Conservation (phyloP, 208 protist genomes). For the Leishmania lainsoni region DNA sequence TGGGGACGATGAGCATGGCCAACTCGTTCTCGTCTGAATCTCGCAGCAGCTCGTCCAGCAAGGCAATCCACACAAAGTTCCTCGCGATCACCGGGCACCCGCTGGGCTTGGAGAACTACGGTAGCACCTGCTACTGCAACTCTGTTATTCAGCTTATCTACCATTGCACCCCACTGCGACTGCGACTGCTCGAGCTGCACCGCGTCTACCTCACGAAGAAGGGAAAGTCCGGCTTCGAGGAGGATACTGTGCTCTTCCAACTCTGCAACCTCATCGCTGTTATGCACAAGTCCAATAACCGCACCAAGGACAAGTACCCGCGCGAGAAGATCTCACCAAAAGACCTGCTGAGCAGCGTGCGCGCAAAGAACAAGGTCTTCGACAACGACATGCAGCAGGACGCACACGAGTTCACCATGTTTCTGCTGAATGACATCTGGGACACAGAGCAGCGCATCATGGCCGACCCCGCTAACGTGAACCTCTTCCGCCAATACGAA, state of each 20-base stretch:
- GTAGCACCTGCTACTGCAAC: constrained; percentile 93
- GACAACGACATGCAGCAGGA: constrained; percentile 88
- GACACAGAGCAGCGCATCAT: constrained; percentile 82
- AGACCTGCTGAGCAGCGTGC: constrained; percentile 53
- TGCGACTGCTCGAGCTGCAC: constrained; percentile 76
- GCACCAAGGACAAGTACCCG: constrained; percentile 36
- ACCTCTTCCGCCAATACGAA: constrained; percentile 50
- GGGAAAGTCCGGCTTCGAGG: constrained; percentile 61
- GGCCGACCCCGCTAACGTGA: constrained; percentile 57
- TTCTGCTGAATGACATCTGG: constrained; percentile 85
- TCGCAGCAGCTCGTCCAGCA: constrained; percentile 2
- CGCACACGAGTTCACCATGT: constrained; percentile 91
- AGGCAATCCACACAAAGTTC: constrained; percentile 60
- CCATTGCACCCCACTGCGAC: constrained; percentile 84
- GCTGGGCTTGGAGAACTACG: constrained; percentile 89
- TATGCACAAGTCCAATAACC: constrained; percentile 90
- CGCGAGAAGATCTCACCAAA: constrained; percentile 46
- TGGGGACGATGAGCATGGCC: not conserved
- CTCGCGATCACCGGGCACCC: constrained; percentile 78
- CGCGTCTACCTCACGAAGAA: constrained; percentile 60
- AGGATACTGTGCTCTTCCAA: constrained; percentile 61
- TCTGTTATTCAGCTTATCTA: constrained; percentile 91
- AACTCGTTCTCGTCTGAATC: not conserved
- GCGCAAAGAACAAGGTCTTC: constrained; percentile 65
- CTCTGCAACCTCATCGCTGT: constrained; percentile 71